phyloP scores from a whole-genome alignment of 768 basidiomycete species.

The Polyporus arcularius region DNA sequence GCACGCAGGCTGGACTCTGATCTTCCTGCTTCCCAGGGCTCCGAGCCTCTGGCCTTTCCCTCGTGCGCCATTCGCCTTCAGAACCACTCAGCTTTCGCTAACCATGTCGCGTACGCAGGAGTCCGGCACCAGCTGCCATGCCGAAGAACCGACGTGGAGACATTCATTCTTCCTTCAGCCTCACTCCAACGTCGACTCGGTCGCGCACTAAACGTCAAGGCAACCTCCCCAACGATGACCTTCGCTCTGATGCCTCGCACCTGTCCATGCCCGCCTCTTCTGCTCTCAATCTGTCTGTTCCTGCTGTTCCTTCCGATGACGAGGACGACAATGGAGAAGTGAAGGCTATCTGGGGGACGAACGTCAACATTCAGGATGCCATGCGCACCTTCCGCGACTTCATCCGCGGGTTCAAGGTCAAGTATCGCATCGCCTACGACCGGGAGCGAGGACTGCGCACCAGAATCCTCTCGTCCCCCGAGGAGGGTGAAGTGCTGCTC shows the following conservation, averaged over 20 bases:
- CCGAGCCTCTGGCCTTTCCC: slow-evolving; percentile 72
- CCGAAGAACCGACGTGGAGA: slow-evolving; percentile 83
- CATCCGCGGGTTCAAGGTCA: slow-evolving; percentile 89
- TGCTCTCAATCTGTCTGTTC: slow-evolving; percentile 58
- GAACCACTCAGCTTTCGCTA: neutral
- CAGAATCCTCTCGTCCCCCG: slow-evolving; percentile 53
- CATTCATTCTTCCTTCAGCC: slow-evolving; percentile 78
- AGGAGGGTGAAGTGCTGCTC: slow-evolving; percentile 64
- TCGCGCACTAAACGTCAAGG: slow-evolving; percentile 41
- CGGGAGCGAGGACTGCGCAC: slow-evolving; percentile 57
- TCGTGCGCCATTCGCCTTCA: slow-evolving; percentile 45
- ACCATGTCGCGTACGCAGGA: slow-evolving; percentile 37
- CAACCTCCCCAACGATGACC: slow-evolving; percentile 42
- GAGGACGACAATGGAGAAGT: slow-evolving; percentile 71
- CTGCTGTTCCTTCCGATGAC: slow-evolving; percentile 63
- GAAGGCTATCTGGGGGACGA: slow-evolving; percentile 96
- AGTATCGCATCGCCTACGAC: slow-evolving; percentile 79
- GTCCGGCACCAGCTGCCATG: slow-evolving; percentile 53
- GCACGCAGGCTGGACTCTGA: slow-evolving; percentile 22
- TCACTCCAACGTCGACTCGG: slow-evolving; percentile 50
- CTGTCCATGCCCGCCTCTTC: slow-evolving; percentile 62
- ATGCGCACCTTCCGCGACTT: slow-evolving; percentile 92
- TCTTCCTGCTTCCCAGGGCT: slow-evolving; percentile 34
- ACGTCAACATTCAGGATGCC: slow-evolving; percentile 86
- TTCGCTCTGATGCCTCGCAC: slow-evolving; percentile 59